Evolutionary conservation across 1,284 basidiomycete genomes (phyloP).

Genomic region (Neonothopanus nambi): DNA sequence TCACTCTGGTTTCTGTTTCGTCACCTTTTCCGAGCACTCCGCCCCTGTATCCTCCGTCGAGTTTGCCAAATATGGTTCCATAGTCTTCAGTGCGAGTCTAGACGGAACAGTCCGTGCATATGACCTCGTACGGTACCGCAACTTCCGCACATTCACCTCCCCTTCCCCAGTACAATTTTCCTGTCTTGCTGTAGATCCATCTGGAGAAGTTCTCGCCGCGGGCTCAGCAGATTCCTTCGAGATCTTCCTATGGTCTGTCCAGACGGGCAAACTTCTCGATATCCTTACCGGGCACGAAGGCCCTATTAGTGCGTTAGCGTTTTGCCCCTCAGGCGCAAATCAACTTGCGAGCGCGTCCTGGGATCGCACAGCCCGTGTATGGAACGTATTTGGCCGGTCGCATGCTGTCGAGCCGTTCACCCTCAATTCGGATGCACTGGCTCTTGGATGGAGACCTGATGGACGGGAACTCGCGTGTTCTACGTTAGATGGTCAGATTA

Average conservation of each 20-base stretch:
- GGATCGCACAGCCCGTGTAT: constrained; percentile 91
- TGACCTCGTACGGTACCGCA: constrained; percentile 95
- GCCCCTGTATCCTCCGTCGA: constrained; percentile 86
- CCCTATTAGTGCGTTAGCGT: constrained; percentile 86
- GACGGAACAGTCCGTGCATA: constrained; percentile 98
- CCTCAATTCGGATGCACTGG: constrained; percentile 84
- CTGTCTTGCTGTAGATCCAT: constrained; percentile 92
- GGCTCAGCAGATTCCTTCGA: constrained; percentile 96
- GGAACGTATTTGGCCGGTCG: constrained; percentile 94
- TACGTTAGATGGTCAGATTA: constrained; percentile 92
- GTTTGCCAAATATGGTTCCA: constrained; percentile 93
- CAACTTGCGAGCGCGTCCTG: constrained; percentile 94
- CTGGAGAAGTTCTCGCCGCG: constrained; percentile 95
- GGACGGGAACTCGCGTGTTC: constrained; percentile 89
- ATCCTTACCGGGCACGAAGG: constrained; percentile 93
- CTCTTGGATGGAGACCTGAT: constrained; percentile 91
- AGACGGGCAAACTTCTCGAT: constrained; percentile 96
- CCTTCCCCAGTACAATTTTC: constrained; percentile 97
- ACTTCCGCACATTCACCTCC: constrained; percentile 97
- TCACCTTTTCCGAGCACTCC: constrained; percentile 95
- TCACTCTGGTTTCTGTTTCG: constrained; percentile 93
- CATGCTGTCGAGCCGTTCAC: constrained; percentile 86
- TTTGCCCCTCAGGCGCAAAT: constrained; percentile 86
- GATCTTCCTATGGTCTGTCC: constrained; percentile 97
- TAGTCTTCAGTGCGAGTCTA: constrained; percentile 91